These are phyloP conservation scores for Cubamyces sp. DNA, from an alignment of 768 basidiomycete genomes.

Conservation along the genomic window DNA sequence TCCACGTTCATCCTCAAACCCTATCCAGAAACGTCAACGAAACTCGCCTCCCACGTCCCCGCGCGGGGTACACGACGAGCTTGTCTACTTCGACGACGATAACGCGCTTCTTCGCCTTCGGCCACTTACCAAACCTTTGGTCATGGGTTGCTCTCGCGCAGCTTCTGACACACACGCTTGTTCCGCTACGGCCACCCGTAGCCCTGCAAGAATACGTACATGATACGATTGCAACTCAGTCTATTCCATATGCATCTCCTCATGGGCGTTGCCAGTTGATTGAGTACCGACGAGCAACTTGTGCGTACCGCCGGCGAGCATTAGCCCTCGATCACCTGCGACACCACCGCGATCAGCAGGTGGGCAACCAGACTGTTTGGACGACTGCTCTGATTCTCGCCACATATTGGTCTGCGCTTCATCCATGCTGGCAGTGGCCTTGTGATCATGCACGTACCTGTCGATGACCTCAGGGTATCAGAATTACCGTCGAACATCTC, in stretches of 20 bases:
- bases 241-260: conserved; percentile 2
- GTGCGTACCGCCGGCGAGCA: background rate
- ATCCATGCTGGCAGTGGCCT: conserved; percentile 1
- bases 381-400: background rate
- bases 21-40: too few species aligned
- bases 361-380: background rate
- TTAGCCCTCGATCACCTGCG: conserved; percentile 6
- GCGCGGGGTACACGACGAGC: background rate
- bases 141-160: conserved; percentile 13
- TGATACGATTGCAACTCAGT: background rate
- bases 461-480: conserved; percentile 2
- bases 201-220: conserved; percentile 15
- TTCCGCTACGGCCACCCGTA: conserved; percentile 21
- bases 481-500: background rate
- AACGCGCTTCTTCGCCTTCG: background rate
- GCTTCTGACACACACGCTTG: conserved; percentile 8
- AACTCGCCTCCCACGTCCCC: background rate
- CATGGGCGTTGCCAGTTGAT: conserved; percentile 1
- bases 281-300: conserved; percentile 2
- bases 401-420: background rate
- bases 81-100: conserved; percentile 10
- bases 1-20: too few species aligned
- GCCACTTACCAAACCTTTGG: conserved; percentile 13
- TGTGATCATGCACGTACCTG: conserved; percentile 8
- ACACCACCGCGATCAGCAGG: conserved; percentile 13